A percentile compares a stretch with the other conserved stretches of the same genome.
These are phyloP conservation scores for Arbutus unedo DNA, from an alignment of 148 eudicot species.

Conservation along the genomic window DNA sequence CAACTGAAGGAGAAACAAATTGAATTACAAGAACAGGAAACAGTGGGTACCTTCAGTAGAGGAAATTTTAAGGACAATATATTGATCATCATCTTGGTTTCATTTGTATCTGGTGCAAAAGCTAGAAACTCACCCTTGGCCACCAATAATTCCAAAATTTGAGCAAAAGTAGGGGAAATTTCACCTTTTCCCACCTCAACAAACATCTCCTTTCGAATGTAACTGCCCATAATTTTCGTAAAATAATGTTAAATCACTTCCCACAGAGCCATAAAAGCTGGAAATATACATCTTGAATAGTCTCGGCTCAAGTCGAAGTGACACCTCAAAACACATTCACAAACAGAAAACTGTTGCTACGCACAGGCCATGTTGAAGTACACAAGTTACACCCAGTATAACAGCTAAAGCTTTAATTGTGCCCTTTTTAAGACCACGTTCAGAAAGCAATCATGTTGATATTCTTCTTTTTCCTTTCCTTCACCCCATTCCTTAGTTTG, in stretches of 20 bases:
- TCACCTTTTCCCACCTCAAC: constrained; percentile 82
- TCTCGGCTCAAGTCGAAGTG: neutral
- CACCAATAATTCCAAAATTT: constrained; percentile 53
- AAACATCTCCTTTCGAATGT: constrained; percentile 75
- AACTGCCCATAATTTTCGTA: constrained; percentile 26
- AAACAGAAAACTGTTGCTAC: neutral
- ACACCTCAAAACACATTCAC: neutral
- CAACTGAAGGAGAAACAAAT: neutral
- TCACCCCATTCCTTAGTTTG: neutral
- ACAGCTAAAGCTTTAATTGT: neutral
- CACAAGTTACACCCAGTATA: no score
- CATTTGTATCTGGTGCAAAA: constrained; percentile 78
- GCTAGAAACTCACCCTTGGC: constrained; percentile 70
- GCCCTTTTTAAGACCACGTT: neutral
- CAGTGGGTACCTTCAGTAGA: constrained; percentile 55
- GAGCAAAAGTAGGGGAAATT: constrained; percentile 61
- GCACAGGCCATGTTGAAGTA: neutral
- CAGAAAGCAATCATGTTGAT: neutral
- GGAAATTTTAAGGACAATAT: constrained; percentile 73
- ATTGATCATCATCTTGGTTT: constrained; percentile 72
- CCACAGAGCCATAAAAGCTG: neutral
- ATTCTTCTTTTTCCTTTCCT: constrained; percentile 3
- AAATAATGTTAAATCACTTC: neutral
- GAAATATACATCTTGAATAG: neutral
- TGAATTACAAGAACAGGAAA: neutral